Base-by-base conservation (phyloP, 495 filamentous ascomycete genomes). In the Lophium mytilinum region DNA sequence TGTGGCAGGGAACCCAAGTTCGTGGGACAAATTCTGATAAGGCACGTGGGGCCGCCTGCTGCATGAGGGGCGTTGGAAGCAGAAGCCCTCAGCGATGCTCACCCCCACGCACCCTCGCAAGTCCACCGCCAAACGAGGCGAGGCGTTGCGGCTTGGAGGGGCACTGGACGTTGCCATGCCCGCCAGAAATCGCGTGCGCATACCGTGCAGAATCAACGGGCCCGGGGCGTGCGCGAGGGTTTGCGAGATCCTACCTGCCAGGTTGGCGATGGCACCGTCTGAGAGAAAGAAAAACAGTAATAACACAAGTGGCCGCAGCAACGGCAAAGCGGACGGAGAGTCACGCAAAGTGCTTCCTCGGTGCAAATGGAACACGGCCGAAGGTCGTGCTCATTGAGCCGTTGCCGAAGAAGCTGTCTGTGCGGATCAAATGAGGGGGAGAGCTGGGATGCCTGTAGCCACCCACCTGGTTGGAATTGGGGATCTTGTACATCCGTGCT, bases 11-110 rank as follows among this genome's bases (percentile, higher is more conserved):
- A 48, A 48, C 17, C 45, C 45, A 48, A 48, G 45, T 48, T 48
- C 45, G 45, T 48, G 45, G 45, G 15, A 48, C 45, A 48, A 9
- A 48, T 48, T 21, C 15, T 48, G 45, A 48, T 48, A 48, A 48
- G 45, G 45, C 45, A 48, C 45, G 45, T 48, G 45, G 45, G 45
- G 17, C 45, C 21, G 21, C 19, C 9, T 14, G 21, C 45, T 24
- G 45, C 45, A 24, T 48, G 45, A 24, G 45, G 45, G 19, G 45
- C 8, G 17, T 24, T n/a, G 43, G 2, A 17, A 47, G 43, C 15
- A 24, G 45, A 33, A 18, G 14, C 3, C 6, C 15, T 9, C 8
- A 8, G 41, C 6, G 14, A n/a, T 14, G 6, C 14, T 15, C 41
- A n/a, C 15, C 15, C 15, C 41, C 41, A 45, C 15, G 41, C 12